A percentile compares a stretch with the other conserved stretches of the same genome.
Evolutionary conservation across 2,329 filamentous ascomycete genomes (phyloP).

Genomic region (Diaporthe eres): DNA sequence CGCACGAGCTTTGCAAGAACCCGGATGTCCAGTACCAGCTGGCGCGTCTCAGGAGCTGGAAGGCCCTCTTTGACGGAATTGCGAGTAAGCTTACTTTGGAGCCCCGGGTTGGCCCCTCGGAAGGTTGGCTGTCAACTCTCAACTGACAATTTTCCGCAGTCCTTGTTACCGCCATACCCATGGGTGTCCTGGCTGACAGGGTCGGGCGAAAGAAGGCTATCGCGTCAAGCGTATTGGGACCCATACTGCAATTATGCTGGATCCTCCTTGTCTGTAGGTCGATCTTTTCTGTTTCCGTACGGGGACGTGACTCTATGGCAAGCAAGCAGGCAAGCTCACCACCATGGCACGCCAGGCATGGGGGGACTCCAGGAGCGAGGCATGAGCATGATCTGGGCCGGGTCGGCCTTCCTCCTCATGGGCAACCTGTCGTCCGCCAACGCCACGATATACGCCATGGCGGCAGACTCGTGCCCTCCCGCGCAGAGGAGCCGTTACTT

Average conservation of each 20-base stretch:
- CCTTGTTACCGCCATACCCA: constrained; percentile 39
- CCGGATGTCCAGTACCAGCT: constrained; percentile 39
- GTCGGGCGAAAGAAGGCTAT: constrained; percentile 40
- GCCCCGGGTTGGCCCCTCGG: background rate
- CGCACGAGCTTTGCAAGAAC: constrained; percentile 34
- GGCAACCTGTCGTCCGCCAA: constrained; percentile 42
- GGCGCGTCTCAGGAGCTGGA: constrained; percentile 40
- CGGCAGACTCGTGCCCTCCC: constrained; percentile 40
- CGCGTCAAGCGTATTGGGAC: constrained; percentile 38
- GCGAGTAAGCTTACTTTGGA: constrained; percentile 24
- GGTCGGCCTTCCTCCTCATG: constrained; percentile 40
- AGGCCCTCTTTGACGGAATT: constrained; percentile 41
- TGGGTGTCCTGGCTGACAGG: constrained; percentile 42
- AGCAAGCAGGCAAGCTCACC: background rate
- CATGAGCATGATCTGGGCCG: constrained; percentile 39
- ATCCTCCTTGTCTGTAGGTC: constrained; percentile 35
- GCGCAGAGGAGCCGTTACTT: constrained; percentile 41
- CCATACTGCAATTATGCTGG: constrained; percentile 39
- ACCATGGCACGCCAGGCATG: constrained; percentile 29
- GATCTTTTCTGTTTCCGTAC: background rate
- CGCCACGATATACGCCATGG: constrained; percentile 42
- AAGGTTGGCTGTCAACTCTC: background rate
- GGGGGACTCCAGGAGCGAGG: constrained; percentile 34
- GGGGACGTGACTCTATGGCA: background rate
- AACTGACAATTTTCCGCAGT: constrained; percentile 30